These are phyloP conservation scores for Heliamphora pulchella DNA, from an alignment of 179 eudicot species.

Conservation along the genomic window DNA sequence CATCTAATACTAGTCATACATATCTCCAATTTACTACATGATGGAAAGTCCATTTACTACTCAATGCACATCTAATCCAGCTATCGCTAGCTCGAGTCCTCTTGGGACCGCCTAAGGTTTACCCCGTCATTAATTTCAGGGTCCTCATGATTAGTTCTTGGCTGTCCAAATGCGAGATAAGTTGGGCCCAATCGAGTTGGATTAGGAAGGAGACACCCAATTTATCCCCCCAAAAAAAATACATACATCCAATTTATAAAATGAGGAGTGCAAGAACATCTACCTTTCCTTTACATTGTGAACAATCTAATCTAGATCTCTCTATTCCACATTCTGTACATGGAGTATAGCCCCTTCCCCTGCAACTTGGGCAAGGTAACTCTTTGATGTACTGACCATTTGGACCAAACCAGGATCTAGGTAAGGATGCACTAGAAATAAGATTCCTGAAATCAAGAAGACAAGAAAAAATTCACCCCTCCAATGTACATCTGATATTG, in stretches of 20 bases:
- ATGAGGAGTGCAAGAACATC: not conserved
- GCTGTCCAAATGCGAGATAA: no score
- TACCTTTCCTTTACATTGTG: constrained; percentile 85
- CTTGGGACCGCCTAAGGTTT: no score
- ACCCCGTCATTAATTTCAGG: no score
- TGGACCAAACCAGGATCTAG: constrained; percentile 97
- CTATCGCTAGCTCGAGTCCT: no score
- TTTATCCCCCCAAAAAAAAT: no score
- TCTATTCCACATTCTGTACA: constrained; percentile 87
- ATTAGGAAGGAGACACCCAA: no score
- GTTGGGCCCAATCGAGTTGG: no score
- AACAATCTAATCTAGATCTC: constrained; percentile 69
- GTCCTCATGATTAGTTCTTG: no score
- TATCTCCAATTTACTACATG: no score
- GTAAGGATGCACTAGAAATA: constrained; percentile 40
- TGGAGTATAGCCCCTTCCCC: constrained; percentile 93
- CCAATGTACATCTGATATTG: not conserved
- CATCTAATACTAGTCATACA: not conserved
- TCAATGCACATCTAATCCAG: no score
- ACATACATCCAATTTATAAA: not conserved
- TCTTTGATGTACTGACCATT: constrained; percentile 91
- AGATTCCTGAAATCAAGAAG: constrained; percentile 41
- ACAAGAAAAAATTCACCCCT: not conserved
- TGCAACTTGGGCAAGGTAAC: constrained; percentile 91
- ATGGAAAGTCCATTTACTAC: no score